Evolutionary conservation across 768 basidiomycete species (phyloP).

Genomic region (Suillus decipiens): DNA sequence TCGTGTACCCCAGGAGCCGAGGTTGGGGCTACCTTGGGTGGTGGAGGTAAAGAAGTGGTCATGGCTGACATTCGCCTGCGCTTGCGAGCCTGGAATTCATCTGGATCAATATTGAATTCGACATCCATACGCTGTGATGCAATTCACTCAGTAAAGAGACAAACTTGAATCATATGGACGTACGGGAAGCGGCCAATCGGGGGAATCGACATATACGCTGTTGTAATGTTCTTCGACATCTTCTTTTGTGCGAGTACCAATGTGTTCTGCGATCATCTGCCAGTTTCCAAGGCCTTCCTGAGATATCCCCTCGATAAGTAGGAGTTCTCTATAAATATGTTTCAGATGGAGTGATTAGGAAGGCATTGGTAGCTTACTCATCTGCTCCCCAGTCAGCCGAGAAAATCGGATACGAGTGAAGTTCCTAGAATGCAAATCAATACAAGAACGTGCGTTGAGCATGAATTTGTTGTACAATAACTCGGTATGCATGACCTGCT

Average conservation of each 20-base stretch:
- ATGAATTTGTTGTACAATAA: slow-evolving; percentile 62
- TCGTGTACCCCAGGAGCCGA: slow-evolving; percentile 93
- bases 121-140: slow-evolving; percentile 44
- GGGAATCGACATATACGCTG: slow-evolving; percentile 75
- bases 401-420: slow-evolving; percentile 96
- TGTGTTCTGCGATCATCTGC: slow-evolving; percentile 93
- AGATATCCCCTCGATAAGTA: slow-evolving; percentile 86
- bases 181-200: slow-evolving; percentile 81
- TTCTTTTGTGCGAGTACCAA: slow-evolving; percentile 92
- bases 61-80: slow-evolving; percentile 84
- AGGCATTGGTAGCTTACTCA: slow-evolving; percentile 58
- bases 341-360: slow-evolving; percentile 4
- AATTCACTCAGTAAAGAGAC: slow-evolving; percentile 17
- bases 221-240: slow-evolving; percentile 92
- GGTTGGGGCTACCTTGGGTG: slow-evolving; percentile 76
- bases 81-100: slow-evolving; percentile 87
- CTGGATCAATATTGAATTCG: slow-evolving; percentile 70
- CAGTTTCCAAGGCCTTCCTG: slow-evolving; percentile 93
- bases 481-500: slow-evolving; percentile 84
- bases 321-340: slow-evolving; percentile 64
- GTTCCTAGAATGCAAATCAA: slow-evolving; percentile 58
- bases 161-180: slow-evolving; percentile 28
- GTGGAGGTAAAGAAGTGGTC: slow-evolving; percentile 54
- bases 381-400: slow-evolving; percentile 96
- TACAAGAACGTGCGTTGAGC: slow-evolving; percentile 3